These are phyloP conservation scores for Gloeopeniophorella convolvens DNA, from an alignment of 768 basidiomycete species.

Conservation along the genomic window DNA sequence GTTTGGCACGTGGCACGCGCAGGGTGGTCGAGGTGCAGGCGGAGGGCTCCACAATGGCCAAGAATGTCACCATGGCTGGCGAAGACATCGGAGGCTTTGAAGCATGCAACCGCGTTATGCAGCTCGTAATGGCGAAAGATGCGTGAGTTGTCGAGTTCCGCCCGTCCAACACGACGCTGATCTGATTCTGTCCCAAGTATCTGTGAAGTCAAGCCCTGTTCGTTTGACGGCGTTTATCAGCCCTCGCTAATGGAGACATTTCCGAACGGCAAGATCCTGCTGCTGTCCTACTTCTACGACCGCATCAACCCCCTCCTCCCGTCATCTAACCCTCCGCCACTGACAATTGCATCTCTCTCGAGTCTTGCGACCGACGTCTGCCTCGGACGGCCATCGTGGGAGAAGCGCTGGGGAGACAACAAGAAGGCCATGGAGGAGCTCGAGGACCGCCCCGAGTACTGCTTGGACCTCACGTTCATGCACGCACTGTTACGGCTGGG, in stretches of 20 bases:
- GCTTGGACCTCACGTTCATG: slow-evolving; percentile 95
- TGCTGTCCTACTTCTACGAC: slow-evolving; percentile 99
- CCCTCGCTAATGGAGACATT: slow-evolving; percentile 88
- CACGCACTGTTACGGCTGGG: slow-evolving; percentile 79
- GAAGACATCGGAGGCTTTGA: slow-evolving; percentile 78
- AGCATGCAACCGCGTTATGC: slow-evolving; percentile 75
- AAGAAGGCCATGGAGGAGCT: slow-evolving; percentile 58
- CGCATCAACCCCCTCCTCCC: slow-evolving; percentile 74
- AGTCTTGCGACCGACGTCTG: slow-evolving; percentile 69
- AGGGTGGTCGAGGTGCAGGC: slow-evolving; percentile 60
- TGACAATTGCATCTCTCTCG: slow-evolving; percentile 49
- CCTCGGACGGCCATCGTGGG: slow-evolving; percentile 57
- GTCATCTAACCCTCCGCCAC: slow-evolving; percentile 22
- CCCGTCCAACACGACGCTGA: not conserved
- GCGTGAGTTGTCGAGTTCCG: slow-evolving; percentile 47
- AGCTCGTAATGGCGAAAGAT: slow-evolving; percentile 92
- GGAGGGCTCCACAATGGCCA: slow-evolving; percentile 31
- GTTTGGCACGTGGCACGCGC: slow-evolving; percentile 61
- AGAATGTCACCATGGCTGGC: slow-evolving; percentile 82
- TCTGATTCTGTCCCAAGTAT: slow-evolving; percentile 38
- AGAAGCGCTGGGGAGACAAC: slow-evolving; percentile 39
- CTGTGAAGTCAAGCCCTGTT: slow-evolving; percentile 89
- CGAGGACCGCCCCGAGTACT: slow-evolving; percentile 84
- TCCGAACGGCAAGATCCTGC: slow-evolving; percentile 73
- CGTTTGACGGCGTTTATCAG: slow-evolving; percentile 97